Percentiles rank a stretch among this genome's conserved stretches.
Evolutionary conservation across 768 basidiomycete genomes (phyloP).

Genomic region (Panus rudis): DNA sequence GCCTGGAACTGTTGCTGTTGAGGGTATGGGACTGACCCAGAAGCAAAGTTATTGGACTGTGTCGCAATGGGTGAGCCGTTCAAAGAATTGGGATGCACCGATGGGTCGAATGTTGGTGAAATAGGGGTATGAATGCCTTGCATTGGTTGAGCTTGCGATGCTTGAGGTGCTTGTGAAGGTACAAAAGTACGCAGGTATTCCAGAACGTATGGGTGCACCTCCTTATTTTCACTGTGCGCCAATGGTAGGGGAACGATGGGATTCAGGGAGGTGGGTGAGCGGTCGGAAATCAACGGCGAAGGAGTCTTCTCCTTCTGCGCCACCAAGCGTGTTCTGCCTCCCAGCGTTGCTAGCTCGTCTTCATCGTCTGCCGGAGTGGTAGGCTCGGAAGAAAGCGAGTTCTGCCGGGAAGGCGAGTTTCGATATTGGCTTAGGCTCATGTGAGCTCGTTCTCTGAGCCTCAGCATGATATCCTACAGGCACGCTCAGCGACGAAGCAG

Average conservation of each 20-base stretch:
- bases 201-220: conserved; percentile 55
- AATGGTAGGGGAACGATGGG: conserved; percentile 69
- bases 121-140: conserved; percentile 2
- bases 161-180: conserved; percentile 16
- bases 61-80: background rate
- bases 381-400: conserved; percentile 30
- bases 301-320: conserved; percentile 34
- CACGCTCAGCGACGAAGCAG: background rate
- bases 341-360: conserved; percentile 53
- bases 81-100: conserved; percentile 5
- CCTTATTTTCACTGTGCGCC: conserved; percentile 39
- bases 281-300: conserved; percentile 34
- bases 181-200: conserved; percentile 65
- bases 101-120: conserved; percentile 4
- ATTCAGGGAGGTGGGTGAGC: conserved; percentile 65
- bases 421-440: conserved; percentile 30
- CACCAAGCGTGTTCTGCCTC: conserved; percentile 58
- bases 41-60: background rate
- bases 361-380: conserved; percentile 49
- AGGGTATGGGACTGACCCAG: conserved; percentile 1
- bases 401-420: conserved; percentile 26
- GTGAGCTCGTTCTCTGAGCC: conserved; percentile 45
- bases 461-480: conserved; percentile 49
- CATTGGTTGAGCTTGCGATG: conserved; percentile 9
- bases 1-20: conserved; percentile 15